These are phyloP conservation scores for Claviceps sp. DNA, from an alignment of 2,329 filamentous ascomycete genomes.

Conservation along the genomic window DNA sequence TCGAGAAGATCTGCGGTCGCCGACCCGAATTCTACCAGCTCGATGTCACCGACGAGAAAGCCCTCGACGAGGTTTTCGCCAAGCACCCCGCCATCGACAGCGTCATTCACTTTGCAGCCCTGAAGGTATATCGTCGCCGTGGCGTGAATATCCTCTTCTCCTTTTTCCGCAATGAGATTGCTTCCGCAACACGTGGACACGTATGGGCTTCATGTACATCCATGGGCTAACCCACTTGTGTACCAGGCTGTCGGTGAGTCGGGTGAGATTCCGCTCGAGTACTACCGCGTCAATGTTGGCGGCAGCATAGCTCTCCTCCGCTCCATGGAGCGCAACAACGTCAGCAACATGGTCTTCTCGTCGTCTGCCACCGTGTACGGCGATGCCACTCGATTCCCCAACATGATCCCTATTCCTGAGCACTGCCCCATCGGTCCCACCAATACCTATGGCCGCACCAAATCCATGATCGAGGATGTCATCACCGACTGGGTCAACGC, in stretches of 20 bases:
- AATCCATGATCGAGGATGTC: conserved; percentile 79
- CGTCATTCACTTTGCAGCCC: conserved; percentile 95
- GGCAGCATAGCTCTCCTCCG: conserved; percentile 79
- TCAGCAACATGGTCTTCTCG: conserved; percentile 96
- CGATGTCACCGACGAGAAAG: conserved; percentile 78
- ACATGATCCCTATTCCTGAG: conserved; percentile 99
- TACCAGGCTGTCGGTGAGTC: conserved; percentile 86
- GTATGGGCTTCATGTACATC: neutral
- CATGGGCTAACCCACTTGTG: neutral
- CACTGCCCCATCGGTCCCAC: conserved; percentile 91
- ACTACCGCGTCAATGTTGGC: conserved; percentile 93
- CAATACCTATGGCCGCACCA: conserved; percentile 96
- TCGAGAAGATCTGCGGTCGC: conserved; percentile 85
- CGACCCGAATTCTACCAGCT: conserved; percentile 71
- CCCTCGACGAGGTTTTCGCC: conserved; percentile 73
- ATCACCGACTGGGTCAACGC: conserved; percentile 86
- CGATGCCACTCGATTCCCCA: conserved; percentile 85
- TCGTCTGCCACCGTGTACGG: conserved; percentile 97
- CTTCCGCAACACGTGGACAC: neutral
- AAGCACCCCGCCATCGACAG: conserved; percentile 90
- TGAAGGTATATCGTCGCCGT: conserved; percentile 53
- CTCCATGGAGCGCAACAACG: conserved; percentile 79
- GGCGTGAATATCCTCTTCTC: neutral
- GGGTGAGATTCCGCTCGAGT: conserved; percentile 83
- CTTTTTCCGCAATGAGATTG: neutral